Evolutionary conservation across 75 land plant species (phyloP).

Genomic region (Isoetes taiwanensis): DNA sequence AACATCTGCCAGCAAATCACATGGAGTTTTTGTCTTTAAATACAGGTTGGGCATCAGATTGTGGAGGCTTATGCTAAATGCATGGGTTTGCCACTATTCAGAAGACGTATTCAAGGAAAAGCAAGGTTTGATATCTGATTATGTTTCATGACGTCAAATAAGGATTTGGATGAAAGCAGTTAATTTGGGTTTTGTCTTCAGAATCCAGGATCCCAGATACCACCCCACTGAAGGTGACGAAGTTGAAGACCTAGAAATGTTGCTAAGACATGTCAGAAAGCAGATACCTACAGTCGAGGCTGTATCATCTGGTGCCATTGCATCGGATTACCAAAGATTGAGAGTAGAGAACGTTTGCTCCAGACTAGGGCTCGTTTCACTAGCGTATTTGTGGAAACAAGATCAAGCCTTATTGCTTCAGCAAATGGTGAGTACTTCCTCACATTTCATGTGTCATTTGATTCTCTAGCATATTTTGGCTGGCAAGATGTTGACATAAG

Average conservation of each 20-base stretch:
- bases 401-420: conserved; percentile 71
- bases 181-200: conserved; percentile 9
- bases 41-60: conserved; percentile 93
- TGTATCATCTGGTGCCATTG: conserved; percentile 94
- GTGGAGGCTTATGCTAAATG: conserved; percentile 73
- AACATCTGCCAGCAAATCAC: not conserved
- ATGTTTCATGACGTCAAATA: too few relatives aligned
- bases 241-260: conserved; percentile 77
- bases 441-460: not conserved
- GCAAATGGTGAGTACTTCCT: conserved; percentile 53
- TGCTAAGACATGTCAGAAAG: conserved; percentile 58
- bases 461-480: not conserved
- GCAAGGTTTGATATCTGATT: conserved; percentile 56
- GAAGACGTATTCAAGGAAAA: conserved; percentile 69
- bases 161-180: conserved; percentile 2
- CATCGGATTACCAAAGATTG: conserved; percentile 86
- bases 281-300: conserved; percentile 61
- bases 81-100: conserved; percentile 88
- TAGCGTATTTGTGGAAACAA: conserved; percentile 93
- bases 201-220: conserved; percentile 60
- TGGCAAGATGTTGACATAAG: not conserved
- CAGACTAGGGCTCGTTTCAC: conserved; percentile 78
- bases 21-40: not conserved
- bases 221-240: conserved; percentile 70
- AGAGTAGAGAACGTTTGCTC: conserved; percentile 94